Evolutionary conservation across 1,284 basidiomycete genomes (phyloP).

Genomic region (Cutaneotrichosporon cavernicola): DNA sequence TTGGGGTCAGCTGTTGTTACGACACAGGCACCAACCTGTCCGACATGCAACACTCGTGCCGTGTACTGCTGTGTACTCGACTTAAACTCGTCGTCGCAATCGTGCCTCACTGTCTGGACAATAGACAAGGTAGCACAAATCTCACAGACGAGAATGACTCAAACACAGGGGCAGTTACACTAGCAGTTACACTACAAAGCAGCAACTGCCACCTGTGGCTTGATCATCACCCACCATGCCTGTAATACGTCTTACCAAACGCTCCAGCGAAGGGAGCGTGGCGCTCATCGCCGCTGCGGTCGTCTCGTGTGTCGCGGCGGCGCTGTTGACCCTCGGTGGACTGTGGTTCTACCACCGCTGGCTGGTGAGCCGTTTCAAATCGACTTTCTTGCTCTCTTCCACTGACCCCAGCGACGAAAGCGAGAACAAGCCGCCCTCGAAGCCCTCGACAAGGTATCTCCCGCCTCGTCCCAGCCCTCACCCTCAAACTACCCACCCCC

Average conservation of each 20-base stretch:
- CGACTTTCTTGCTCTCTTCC: no score
- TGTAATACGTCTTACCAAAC: neutral
- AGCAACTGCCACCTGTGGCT: neutral
- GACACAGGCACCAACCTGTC: no score
- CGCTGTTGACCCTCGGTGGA: neutral
- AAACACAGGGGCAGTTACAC: no score
- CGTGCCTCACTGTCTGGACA: neutral
- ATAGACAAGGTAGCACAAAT: no score
- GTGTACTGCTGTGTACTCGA: no score
- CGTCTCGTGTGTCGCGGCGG: neutral
- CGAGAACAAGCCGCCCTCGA: neutral
- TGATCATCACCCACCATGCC: neutral
- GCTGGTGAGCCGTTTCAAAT: neutral
- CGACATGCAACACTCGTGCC: no score
- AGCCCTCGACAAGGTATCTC: neutral
- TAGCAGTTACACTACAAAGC: neutral
- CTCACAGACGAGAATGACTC: no score
- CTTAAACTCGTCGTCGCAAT: neutral
- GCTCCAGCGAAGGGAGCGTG: neutral
- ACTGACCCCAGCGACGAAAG: neutral
- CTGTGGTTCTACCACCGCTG: slow-evolving; percentile 1
- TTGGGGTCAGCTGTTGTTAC: no score
- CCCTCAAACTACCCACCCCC: neutral
- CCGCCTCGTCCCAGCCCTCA: neutral
- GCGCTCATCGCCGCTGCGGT: neutral